Evolutionary conservation across 768 basidiomycete species (phyloP), one percentile per base, ranked within the genome.

Genomic region (Pleurotus pulmonarius): DNA sequence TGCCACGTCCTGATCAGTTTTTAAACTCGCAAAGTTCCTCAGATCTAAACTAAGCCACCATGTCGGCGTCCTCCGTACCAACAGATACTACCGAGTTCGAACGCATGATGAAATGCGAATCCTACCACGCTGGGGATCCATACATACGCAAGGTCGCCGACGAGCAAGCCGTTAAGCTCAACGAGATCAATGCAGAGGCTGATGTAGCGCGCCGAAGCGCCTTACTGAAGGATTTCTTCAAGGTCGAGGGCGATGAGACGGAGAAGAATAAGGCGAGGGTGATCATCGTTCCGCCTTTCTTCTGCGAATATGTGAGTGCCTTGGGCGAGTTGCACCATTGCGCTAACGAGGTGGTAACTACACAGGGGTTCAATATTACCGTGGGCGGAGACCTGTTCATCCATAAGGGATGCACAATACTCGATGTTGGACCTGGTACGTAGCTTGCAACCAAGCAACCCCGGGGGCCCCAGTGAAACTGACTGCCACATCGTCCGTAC

Each of bases 221-320:
- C n/a, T n/a, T 53, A 39, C 20, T 53, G 15, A 53, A 53, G 39
- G 15, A 41, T 40, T 53, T 53, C 51, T 53, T 53, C n/a, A 53
- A 34, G 5, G 34, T n/a, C 9, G 16, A 20, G 18, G 51, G 51
- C 4, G 15, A 34, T 11, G 29, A 34, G 29, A 11, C 29, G 11
- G 29, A 34, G 29, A 34, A 34, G 9, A 3, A 34, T 3, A 9
- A 11, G 7, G 51, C 37, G 16, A 40, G 51, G 38, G 51, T 53
- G 11, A 15, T 40, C 15, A 24, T 53, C 18, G 38, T 53, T 12
- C 51, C 18, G 12, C 51, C 51, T n/a, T 53, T 53, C 18, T 53
- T 53, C 51, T 53, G 51, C 15, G 51, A 53, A 53, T 53, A 53
- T 41, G 51, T 53, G 15, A 53, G 51, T 18, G 38, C 25, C 5